A percentile compares a stretch with the other conserved stretches of the same genome.
phyloP scores from a whole-genome alignment of 106 monocot species.

The Dactylorhiza incarnata region DNA sequence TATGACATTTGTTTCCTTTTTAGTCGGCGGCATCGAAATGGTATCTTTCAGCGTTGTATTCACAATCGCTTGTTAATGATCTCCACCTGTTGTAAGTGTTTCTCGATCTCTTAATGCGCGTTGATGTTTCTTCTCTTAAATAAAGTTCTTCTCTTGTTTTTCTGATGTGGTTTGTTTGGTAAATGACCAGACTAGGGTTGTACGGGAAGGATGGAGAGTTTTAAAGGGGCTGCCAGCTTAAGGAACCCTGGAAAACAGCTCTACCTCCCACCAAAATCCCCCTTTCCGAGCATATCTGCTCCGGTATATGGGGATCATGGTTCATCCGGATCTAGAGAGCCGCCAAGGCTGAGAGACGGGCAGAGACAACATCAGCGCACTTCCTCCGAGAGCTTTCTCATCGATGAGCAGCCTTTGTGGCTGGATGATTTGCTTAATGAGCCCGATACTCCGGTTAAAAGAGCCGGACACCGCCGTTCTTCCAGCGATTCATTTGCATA shows the following conservation, averaged over 20 bases:
- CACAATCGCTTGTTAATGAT: too few relatives aligned
- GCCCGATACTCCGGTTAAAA: constrained; percentile 55
- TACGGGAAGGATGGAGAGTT: constrained; percentile 24
- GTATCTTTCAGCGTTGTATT: too few relatives aligned
- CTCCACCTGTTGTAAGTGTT: too few relatives aligned
- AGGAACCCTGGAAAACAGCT: constrained; percentile 41
- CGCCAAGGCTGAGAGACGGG: constrained; percentile 23
- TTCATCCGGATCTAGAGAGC: constrained; percentile 22
- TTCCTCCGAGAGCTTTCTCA: constrained; percentile 75
- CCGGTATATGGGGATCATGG: constrained; percentile 28
- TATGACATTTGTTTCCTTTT: too few relatives aligned
- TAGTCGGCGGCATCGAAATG: too few relatives aligned
- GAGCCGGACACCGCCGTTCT: constrained; percentile 61
- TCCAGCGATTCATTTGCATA: constrained; percentile 84
- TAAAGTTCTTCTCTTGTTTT: too few relatives aligned
- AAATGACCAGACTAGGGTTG: not conserved
- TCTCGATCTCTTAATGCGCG: too few relatives aligned
- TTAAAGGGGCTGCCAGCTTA: constrained; percentile 12
- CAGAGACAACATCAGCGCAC: constrained; percentile 57
- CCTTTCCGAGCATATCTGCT: constrained; percentile 21
- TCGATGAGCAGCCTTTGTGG: constrained; percentile 95
- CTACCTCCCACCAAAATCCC: constrained; percentile 47
- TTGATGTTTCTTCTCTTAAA: too few relatives aligned
- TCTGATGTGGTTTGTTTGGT: not conserved
- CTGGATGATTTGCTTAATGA: constrained; percentile 90